Conservation (phyloP, 352 stramenopile genomes). For the Halophytophthora batemanensis region DNA sequence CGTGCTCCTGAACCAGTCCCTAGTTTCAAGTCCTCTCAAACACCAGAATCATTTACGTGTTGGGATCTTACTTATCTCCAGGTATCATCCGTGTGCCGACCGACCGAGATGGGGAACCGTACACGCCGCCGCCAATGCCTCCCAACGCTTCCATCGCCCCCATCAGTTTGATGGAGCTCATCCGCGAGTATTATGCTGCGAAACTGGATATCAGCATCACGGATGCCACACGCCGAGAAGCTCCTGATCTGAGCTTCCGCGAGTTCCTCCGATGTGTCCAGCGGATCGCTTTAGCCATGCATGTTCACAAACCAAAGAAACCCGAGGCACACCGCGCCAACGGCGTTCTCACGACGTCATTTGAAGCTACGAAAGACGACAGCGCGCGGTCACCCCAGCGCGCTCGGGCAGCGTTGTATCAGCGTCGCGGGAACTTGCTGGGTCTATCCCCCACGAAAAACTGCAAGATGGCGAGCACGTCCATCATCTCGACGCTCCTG, state of each 20-base stretch:
- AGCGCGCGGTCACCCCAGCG: conserved; percentile 19
- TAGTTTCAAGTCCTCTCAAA: conserved; percentile 3
- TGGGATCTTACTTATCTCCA: conserved; percentile 6
- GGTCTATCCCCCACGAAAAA: conserved; percentile 40
- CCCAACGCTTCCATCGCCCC: conserved; percentile 34
- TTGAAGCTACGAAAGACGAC: conserved; percentile 56
- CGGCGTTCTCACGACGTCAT: conserved; percentile 41
- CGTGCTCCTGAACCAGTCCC: not conserved
- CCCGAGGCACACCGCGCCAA: conserved; percentile 17
- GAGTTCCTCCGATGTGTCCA: conserved; percentile 74
- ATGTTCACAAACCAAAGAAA: conserved; percentile 26
- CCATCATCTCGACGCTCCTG: conserved; percentile 57
- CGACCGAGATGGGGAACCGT: conserved; percentile 55
- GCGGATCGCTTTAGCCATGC: conserved; percentile 67
- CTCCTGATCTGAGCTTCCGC: conserved; percentile 58
- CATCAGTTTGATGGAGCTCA: conserved; percentile 60
- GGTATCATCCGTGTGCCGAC: conserved; percentile 45
- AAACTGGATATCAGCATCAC: conserved; percentile 75
- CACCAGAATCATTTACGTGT: not conserved
- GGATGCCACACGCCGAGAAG: conserved; percentile 42
- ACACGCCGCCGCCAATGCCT: conserved; percentile 25
- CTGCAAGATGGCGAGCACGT: conserved; percentile 64
- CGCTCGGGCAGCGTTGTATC: conserved; percentile 27
- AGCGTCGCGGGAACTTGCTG: conserved; percentile 54
- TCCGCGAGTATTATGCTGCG: conserved; percentile 68